A percentile compares a stretch with the other conserved stretches of the same genome.
phyloP scores from a whole-genome alignment of 2,329 filamentous ascomycete genomes.

The Aureobasidium musti region DNA sequence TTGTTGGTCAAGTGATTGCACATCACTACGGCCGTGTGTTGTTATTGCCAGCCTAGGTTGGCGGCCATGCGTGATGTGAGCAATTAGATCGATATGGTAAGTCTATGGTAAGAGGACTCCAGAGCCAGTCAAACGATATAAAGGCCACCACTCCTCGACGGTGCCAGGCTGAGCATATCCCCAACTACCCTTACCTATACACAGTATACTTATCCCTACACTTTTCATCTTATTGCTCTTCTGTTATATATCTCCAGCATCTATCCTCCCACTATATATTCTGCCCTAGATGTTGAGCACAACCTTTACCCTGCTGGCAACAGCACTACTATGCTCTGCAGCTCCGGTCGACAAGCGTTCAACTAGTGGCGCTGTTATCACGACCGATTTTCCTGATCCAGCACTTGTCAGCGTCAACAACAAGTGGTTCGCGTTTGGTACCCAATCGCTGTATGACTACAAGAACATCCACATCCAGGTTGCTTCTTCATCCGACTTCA shows the following conservation, averaged over 20 bases:
- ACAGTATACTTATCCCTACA: not conserved
- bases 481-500: constrained; percentile 42
- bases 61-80: constrained; percentile 7
- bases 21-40: constrained; percentile 26
- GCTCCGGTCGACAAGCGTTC: constrained; percentile 20
- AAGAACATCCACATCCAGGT: constrained; percentile 41
- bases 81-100: constrained; percentile 8
- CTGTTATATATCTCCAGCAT: not conserved
- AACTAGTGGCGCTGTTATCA: constrained; percentile 27
- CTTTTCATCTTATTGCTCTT: not conserved
- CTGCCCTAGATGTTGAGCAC: constrained; percentile 9
- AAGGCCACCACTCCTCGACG: not conserved
- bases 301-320: constrained; percentile 20
- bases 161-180: not conserved
- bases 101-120: constrained; percentile 7
- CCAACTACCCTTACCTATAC: not conserved
- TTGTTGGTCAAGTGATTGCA: constrained; percentile 26
- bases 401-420: constrained; percentile 42
- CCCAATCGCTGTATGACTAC: constrained; percentile 34
- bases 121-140: not conserved
- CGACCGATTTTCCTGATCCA: constrained; percentile 38
- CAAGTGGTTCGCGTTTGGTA: constrained; percentile 44
- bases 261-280: not conserved
- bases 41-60: constrained; percentile 5
- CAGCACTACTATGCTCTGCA: constrained; percentile 21